Evolutionary conservation across 495 filamentous ascomycete genomes (phyloP).

Genomic region (Penicillium angulare): DNA sequence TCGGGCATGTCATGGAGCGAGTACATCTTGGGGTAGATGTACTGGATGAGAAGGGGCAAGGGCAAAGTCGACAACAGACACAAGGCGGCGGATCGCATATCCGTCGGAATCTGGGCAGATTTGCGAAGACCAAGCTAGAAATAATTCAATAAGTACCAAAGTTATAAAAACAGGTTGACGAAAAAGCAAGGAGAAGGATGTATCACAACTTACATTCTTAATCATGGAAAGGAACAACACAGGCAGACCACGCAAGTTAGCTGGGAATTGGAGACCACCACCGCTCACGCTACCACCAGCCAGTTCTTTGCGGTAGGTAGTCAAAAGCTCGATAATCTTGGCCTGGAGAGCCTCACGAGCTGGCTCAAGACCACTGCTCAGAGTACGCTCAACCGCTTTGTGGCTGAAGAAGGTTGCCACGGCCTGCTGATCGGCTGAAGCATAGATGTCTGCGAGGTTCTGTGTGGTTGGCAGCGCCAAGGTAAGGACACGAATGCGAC

Average conservation of each 20-base stretch:
- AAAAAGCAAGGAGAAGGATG: too few relatives aligned
- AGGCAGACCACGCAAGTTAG: constrained; percentile 83
- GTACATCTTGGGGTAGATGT: constrained; percentile 93
- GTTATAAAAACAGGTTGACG: neutral
- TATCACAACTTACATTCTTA: constrained; percentile 70
- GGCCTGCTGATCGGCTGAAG: constrained; percentile 89
- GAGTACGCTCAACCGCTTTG: constrained; percentile 90
- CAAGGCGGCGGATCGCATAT: constrained; percentile 90
- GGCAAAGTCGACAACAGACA: constrained; percentile 91
- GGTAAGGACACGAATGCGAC: constrained; percentile 91
- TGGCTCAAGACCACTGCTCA: constrained; percentile 83
- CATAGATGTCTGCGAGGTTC: constrained; percentile 86
- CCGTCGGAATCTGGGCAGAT: constrained; percentile 92
- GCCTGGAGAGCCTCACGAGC: constrained; percentile 86
- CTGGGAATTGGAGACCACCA: constrained; percentile 87
- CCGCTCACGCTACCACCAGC: constrained; percentile 94
- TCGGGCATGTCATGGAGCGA: constrained; percentile 99
- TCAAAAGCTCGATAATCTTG: constrained; percentile 88
- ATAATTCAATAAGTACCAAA: constrained; percentile 18
- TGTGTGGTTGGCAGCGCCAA: constrained; percentile 89
- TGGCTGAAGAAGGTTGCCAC: constrained; percentile 94
- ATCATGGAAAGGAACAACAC: constrained; percentile 90
- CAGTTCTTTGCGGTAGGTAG: constrained; percentile 95
- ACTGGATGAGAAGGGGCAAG: constrained; percentile 88
- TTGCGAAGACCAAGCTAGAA: constrained; percentile 83